Evolutionary conservation across 2,329 filamentous ascomycete species (phyloP), one percentile per base, ranked within the genome.

Genomic region (Cordyceps tenuipes): DNA sequence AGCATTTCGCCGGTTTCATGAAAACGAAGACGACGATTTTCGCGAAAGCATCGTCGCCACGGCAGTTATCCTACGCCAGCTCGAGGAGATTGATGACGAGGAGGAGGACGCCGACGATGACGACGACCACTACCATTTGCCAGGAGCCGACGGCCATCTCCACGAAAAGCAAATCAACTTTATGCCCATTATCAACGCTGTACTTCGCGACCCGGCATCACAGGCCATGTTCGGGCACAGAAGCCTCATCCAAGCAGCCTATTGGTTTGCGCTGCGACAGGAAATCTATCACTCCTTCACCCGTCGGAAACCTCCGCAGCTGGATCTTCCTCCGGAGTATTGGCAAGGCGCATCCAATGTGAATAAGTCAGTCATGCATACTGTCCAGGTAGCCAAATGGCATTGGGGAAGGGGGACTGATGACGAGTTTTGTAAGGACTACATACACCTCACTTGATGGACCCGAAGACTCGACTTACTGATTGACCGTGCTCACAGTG

Each of bases 211-310:
- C 48, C 69, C 71, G 3, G 71, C 73, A 1, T 72, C 73, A 1
- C 67, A 71, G 55, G 67, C 71, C 19, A 67, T 73, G n/a, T 73
- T 75, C 41, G 69, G 69, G 1, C 68, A 67, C 26, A 64, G 72
- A 36, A 70, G 71, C 26, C 65, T 76, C 15, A 71, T 74, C 55
- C 73, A 73, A 47, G 73, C 73, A 0, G 69, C 73, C 7, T 76
- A 76, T 58, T 76, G 73, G 73, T 75, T 76, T 68, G 73, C 73
- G 2, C 66, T 76, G 21, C 59, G 73, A 31, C 73, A 76, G 57
- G 73, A 76, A 47, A 74, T 76, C 4, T 76, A 73, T 60, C 72
- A 76, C 53, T 75, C 73, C 0, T 73, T 76, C 43, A 76, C 73
- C 2, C 69, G 71, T 36, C 66, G 68, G 8, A 71, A 75, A 12